phyloP scores from a whole-genome alignment of 164 flowering plant genomes.

The Macadamia integrifolia region DNA sequence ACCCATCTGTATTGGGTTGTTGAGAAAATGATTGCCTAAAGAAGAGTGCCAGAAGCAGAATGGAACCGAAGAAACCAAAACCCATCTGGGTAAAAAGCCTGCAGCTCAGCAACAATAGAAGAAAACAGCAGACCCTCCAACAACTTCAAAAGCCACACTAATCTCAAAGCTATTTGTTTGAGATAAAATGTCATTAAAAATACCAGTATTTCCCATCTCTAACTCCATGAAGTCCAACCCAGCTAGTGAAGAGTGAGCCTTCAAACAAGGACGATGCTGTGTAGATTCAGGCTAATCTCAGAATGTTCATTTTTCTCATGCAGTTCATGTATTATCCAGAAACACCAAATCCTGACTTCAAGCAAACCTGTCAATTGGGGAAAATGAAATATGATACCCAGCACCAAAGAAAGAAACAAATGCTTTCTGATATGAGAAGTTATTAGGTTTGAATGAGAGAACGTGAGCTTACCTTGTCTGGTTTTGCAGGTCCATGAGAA shows the following conservation, averaged over 20 bases:
- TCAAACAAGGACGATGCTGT: no score
- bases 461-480: conserved; percentile 25
- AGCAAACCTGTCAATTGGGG: background rate
- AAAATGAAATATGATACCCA: background rate
- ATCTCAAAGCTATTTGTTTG: conserved; percentile 2
- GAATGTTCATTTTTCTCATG: no score
- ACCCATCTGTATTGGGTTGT: conserved; percentile 75
- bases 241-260: conserved; percentile 8
- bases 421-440: background rate
- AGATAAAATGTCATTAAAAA: background rate
- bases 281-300: background rate
- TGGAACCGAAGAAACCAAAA: conserved; percentile 22
- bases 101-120: background rate
- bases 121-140: no score
- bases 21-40: conserved; percentile 43
- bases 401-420: background rate
- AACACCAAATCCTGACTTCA: conserved; percentile 7
- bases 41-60: conserved; percentile 38
- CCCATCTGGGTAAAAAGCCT: conserved; percentile 39
- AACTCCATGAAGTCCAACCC: conserved; percentile 9
- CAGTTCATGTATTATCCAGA: background rate
- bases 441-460: conserved; percentile 3
- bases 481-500: conserved; percentile 18
- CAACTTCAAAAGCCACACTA: no score
- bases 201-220: background rate